Percentiles rank a stretch among this genome's conserved stretches.
phyloP scores from a whole-genome alignment of 495 filamentous ascomycete genomes.

The Tetracladium setigerum region DNA sequence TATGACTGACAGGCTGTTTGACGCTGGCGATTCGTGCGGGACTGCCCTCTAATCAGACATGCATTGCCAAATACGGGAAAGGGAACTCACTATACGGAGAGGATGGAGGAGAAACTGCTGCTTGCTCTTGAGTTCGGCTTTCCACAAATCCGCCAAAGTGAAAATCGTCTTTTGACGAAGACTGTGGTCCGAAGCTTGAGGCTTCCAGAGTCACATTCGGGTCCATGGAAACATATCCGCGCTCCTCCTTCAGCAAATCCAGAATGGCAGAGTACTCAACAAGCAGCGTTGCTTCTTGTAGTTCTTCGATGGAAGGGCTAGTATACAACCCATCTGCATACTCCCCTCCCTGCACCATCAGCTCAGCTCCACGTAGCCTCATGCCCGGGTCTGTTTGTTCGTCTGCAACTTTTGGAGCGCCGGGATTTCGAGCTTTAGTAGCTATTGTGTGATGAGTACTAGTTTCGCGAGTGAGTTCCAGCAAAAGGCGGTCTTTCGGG shows the following conservation, averaged over 20 bases:
- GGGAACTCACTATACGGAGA: conserved; percentile 14
- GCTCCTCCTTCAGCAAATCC: neutral
- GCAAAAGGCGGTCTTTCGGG: no score
- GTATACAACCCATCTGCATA: no score
- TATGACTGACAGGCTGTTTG: neutral
- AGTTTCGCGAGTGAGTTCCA: no score
- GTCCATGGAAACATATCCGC: neutral
- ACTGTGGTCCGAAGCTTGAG: neutral
- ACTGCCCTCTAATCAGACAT: conserved; percentile 2
- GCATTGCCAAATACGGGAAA: neutral
- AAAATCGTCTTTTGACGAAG: conserved; percentile 10
- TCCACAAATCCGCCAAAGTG: conserved; percentile 21
- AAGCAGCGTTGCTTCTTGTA: no score
- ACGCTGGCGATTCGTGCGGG: conserved; percentile 18
- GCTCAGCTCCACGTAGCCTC: no score
- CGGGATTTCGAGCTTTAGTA: no score
- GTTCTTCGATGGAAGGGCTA: no score
- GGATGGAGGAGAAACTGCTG: conserved; percentile 1
- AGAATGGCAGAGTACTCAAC: neutral
- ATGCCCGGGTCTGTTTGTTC: no score
- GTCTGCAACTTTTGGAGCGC: no score
- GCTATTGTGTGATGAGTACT: no score
- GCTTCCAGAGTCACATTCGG: neutral
- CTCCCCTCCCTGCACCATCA: no score
- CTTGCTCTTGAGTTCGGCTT: conserved; percentile 2